Conservation (phyloP, 2,329 filamentous ascomycete species). For the Alternaria conjuncta region DNA sequence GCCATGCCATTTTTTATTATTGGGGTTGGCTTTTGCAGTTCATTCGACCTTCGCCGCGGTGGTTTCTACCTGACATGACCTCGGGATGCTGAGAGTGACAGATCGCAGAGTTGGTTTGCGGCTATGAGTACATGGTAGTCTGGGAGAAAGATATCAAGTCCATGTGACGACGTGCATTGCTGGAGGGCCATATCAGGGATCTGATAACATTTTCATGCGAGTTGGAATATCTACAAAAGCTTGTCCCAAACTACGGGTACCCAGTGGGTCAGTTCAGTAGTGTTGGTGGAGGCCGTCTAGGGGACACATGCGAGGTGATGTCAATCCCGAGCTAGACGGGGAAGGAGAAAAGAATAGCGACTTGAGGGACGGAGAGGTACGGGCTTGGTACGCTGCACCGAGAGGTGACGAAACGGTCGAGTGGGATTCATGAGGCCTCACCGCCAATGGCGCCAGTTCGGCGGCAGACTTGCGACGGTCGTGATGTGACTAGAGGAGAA, state of each 20-base stretch:
- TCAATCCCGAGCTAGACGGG: slow-evolving; percentile 3
- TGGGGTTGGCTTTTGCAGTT: background rate
- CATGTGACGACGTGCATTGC: background rate
- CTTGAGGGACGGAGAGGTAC: background rate
- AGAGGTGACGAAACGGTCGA: background rate
- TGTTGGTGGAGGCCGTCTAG: slow-evolving; percentile 4
- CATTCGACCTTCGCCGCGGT: background rate
- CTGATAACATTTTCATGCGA: background rate
- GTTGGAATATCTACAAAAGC: slow-evolving; percentile 3
- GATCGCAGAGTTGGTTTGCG: no score
- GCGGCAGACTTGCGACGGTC: background rate
- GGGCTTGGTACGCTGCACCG: slow-evolving; percentile 1
- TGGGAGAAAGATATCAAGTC: background rate
- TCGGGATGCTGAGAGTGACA: background rate
- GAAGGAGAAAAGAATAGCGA: background rate
- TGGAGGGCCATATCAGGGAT: background rate
- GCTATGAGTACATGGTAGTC: background rate
- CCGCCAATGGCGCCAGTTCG: slow-evolving; percentile 15
- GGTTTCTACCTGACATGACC: background rate
- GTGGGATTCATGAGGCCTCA: slow-evolving; percentile 8
- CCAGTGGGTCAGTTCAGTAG: slow-evolving; percentile 9
- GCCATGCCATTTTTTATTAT: background rate
- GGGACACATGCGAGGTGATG: slow-evolving; percentile 10
- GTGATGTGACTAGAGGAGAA: background rate
- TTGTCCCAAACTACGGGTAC: slow-evolving; percentile 1